These are phyloP conservation scores for Podochytrium sp. DNA, from an alignment of 192 early-diverging fungal genomes.

Conservation along the genomic window DNA sequence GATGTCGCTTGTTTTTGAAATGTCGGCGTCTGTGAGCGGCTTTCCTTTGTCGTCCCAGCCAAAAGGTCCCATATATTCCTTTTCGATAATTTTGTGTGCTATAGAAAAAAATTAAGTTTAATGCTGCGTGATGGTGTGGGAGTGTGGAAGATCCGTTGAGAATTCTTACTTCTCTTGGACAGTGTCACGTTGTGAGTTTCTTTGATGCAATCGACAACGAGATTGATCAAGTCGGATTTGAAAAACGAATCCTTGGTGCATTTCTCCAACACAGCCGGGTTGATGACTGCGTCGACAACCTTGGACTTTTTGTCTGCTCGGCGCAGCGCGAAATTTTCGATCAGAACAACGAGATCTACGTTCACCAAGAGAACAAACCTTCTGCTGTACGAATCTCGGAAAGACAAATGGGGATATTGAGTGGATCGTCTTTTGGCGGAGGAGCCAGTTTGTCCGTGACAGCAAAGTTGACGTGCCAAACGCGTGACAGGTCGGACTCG, in stretches of 20 bases:
- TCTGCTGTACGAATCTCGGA: conserved; percentile 17
- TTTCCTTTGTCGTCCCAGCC: conserved; percentile 21
- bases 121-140: too few relatives aligned
- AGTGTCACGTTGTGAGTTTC: conserved; percentile 17
- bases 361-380: not conserved
- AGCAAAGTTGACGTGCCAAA: conserved; percentile 19
- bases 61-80: conserved; percentile 20
- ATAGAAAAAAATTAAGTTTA: not conserved
- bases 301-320: not conserved
- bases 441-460: not conserved
- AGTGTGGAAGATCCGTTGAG: not conserved
- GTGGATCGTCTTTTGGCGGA: conserved; percentile 21
- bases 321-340: too few relatives aligned
- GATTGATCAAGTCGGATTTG: conserved; percentile 14
- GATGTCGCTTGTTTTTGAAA: not conserved
- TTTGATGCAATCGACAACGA: conserved; percentile 7
- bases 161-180: conserved; percentile 5
- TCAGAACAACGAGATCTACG: too few relatives aligned
- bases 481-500: not conserved
- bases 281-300: conserved; percentile 7
- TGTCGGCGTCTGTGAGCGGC: not conserved
- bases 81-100: conserved; percentile 19
- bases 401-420: conserved; percentile 27
- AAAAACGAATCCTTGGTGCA: conserved; percentile 19
- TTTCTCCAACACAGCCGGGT: not conserved